These are phyloP conservation scores for Boletus barrowsii DNA, from an alignment of 768 basidiomycete genomes.

Conservation along the genomic window DNA sequence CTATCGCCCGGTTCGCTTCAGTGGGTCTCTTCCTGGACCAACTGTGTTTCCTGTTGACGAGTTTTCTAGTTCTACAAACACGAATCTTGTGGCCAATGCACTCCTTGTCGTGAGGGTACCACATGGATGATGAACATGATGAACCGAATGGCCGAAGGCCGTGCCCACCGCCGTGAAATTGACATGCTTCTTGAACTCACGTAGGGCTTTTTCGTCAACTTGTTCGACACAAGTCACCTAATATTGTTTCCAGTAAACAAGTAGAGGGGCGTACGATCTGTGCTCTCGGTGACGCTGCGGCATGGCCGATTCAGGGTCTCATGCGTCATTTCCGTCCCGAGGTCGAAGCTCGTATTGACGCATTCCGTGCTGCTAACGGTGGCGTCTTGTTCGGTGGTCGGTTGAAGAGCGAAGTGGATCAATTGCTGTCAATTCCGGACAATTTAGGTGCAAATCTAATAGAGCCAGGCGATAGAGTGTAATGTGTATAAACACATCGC, in stretches of 20 bases:
- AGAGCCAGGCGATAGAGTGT: conserved; percentile 38
- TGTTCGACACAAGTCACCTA: background rate
- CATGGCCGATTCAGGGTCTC: conserved; percentile 97
- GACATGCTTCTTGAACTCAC: conserved; percentile 97
- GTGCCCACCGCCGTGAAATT: conserved; percentile 89
- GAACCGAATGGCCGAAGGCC: conserved; percentile 91
- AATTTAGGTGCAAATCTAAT: conserved; percentile 58
- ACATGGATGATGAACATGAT: conserved; percentile 99
- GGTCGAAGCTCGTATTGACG: conserved; percentile 83
- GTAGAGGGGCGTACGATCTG: conserved; percentile 96
- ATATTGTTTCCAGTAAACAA: conserved; percentile 67
- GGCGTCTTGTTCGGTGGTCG: conserved; percentile 87
- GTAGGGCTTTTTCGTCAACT: conserved; percentile 39
- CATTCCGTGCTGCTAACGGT: conserved; percentile 72
- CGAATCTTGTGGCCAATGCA: conserved; percentile 97
- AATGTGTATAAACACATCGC: conserved; percentile 5
- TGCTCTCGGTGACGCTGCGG: conserved; percentile 94
- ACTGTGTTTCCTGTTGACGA: background rate
- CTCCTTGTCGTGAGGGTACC: conserved; percentile 90
- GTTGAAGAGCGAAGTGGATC: conserved; percentile 64
- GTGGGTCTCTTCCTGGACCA: conserved; percentile 34
- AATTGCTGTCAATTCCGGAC: conserved; percentile 69
- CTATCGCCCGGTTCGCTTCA: conserved; percentile 90
- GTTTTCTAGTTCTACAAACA: conserved; percentile 86
- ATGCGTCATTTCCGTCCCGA: conserved; percentile 98